Percentiles rank a stretch among this genome's conserved stretches.
phyloP scores from a whole-genome alignment of 371 early-diverging fungal genomes.

The Parasitella parasitica region DNA sequence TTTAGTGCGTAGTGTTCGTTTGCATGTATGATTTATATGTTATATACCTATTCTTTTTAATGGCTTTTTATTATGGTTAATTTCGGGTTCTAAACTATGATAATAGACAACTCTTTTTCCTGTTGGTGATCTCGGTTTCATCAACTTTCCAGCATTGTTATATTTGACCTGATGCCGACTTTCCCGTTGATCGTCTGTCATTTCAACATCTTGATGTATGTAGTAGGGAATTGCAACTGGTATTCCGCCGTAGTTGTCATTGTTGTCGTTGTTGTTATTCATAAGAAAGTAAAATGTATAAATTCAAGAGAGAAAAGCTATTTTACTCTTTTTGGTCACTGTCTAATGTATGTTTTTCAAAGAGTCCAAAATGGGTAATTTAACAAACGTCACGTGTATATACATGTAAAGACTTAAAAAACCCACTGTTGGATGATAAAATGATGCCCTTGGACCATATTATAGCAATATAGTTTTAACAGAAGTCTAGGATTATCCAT shows the following conservation, averaged over 20 bases:
- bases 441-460: neutral
- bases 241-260: constrained; percentile 3
- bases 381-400: neutral
- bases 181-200: constrained; percentile 2
- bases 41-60: constrained; percentile 12
- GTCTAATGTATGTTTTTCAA: constrained; percentile 10
- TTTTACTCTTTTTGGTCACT: neutral
- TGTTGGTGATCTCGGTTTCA: neutral
- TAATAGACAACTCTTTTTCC: constrained; percentile 13
- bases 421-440: neutral
- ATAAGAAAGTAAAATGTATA: neutral
- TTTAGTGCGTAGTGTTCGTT: neutral
- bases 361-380: constrained; percentile 17
- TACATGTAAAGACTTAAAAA: no score
- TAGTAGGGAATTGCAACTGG: constrained; percentile 17
- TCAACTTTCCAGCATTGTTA: neutral
- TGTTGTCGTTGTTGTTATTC: neutral
- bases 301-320: neutral
- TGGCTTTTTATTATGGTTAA: neutral
- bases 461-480: neutral
- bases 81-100: constrained; percentile 7
- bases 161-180: neutral
- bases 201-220: constrained; percentile 4
- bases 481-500: no score
- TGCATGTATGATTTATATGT: neutral